Evolutionary conservation across 2,329 filamentous ascomycete species (phyloP).

Genomic region (Cladosporium halotolerans): DNA sequence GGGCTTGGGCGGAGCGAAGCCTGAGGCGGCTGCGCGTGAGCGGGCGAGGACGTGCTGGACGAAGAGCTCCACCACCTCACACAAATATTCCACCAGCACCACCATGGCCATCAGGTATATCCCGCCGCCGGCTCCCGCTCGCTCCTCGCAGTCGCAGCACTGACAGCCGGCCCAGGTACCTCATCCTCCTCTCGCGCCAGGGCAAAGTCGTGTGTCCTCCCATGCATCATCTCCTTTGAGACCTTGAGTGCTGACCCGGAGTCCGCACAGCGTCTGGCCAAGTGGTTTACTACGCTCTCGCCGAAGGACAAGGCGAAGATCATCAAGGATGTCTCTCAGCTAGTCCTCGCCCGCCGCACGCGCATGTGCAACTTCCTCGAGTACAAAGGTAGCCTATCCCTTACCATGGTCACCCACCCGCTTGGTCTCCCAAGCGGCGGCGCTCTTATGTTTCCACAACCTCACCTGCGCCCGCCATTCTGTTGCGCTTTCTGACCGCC

Average conservation of each 20-base stretch:
- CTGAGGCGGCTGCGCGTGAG: not conserved
- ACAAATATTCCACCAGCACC: slow-evolving; percentile 1
- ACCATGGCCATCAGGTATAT: slow-evolving; percentile 52
- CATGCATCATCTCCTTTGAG: slow-evolving; percentile 9
- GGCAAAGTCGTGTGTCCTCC: slow-evolving; percentile 84
- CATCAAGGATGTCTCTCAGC: slow-evolving; percentile 97
- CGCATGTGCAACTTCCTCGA: slow-evolving; percentile 99
- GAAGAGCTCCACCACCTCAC: slow-evolving; percentile 5
- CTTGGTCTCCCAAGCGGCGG: slow-evolving; percentile 10
- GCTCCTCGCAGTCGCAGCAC: not conserved
- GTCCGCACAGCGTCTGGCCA: slow-evolving; percentile 74
- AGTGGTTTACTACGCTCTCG: slow-evolving; percentile 98
- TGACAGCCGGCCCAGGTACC: slow-evolving; percentile 58
- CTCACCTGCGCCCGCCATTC: slow-evolving; percentile 10
- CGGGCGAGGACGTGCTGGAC: not conserved
- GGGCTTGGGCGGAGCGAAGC: not conserved
- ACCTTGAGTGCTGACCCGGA: slow-evolving; percentile 11
- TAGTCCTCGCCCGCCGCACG: slow-evolving; percentile 88
- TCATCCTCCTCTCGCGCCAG: slow-evolving; percentile 95
- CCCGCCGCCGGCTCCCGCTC: not conserved
- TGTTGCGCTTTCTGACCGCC: not conserved
- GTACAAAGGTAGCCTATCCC: slow-evolving; percentile 70
- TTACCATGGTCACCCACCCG: slow-evolving; percentile 18
- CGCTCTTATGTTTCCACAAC: slow-evolving; percentile 12
- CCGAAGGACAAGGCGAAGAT: slow-evolving; percentile 99